Evolutionary conservation across 164 flowering plant genomes (phyloP), one percentile per base, ranked within the genome.

Genomic region (Hamamelis virginiana): DNA sequence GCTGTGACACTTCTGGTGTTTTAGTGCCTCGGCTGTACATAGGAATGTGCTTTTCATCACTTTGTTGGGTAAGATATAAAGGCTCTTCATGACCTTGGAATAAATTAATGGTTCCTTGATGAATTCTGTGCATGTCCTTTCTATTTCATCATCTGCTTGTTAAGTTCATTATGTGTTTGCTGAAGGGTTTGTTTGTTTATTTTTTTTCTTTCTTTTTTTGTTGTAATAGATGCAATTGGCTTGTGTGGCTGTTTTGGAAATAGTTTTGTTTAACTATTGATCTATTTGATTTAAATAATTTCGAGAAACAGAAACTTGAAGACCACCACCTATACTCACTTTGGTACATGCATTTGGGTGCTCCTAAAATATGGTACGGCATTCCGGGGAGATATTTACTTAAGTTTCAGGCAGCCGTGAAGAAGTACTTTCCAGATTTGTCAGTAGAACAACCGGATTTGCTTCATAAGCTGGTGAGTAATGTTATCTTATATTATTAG

Each of bases 1-100:
- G 78, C 62, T 48, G 59, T 23, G 74, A 77, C 21, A 78, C 75
- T 41, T 86, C 87, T 58, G 73, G 75, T 60, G 67, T 81, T 68
- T 67, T 78, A 45, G 77, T 75, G 14, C 97, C 98, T 68, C 84
- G 80, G 77, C 69, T 91, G 61, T 78, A 76, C 21, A 38, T 92
- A 19, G 98, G 98, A 56, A 94, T 91, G 97, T 92, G 96, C 80
- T 92, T 94, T 75, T 84, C 98, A 70, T 82, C 95, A 43, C 68
- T 69, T 58, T 63, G 67, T 68, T 88, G 92, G 92, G 92, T 88
- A 80, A 83, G 84, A 50, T 70, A 21, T 51, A 18, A 5, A 22
- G 26, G 22, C 46, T 33, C 55, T 62, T 41, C 16, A 19, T 14
- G 14, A 44, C 21, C 9, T 41, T 16, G 18, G 27, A 23, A 8